phyloP scores from a whole-genome alignment of 148 eudicot species.

The Rhododendron ovatum region DNA sequence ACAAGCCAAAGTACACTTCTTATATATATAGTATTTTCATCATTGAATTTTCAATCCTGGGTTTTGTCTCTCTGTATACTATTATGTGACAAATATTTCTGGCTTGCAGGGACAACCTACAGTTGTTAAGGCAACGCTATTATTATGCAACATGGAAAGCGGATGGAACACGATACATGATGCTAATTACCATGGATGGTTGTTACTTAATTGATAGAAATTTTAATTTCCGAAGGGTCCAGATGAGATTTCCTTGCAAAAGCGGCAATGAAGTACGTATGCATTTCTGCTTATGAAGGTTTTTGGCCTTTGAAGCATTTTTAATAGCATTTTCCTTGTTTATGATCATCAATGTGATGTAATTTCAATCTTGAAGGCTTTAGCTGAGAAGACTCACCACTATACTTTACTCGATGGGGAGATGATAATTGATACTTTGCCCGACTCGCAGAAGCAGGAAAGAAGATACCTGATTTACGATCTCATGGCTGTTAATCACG shows the following conservation, averaged over 20 bases:
- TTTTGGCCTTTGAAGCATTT: background rate
- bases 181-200: slow-evolving; percentile 86
- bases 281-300: background rate
- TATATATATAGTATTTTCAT: background rate
- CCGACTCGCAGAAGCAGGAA: slow-evolving; percentile 75
- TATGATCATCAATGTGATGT: slow-evolving; percentile 14
- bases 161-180: slow-evolving; percentile 98
- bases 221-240: slow-evolving; percentile 93
- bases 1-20: background rate
- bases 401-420: slow-evolving; percentile 96
- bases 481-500: slow-evolving; percentile 77
- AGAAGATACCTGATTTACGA: slow-evolving; percentile 96
- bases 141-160: slow-evolving; percentile 99
- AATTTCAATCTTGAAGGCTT: slow-evolving; percentile 29
- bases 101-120: slow-evolving; percentile 74
- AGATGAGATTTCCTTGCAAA: slow-evolving; percentile 95
- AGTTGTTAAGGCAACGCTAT: slow-evolving; percentile 79
- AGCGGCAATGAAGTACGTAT: slow-evolving; percentile 56
- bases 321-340: background rate
- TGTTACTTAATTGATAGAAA: slow-evolving; percentile 82
- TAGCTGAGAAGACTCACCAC: slow-evolving; percentile 62
- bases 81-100: background rate
- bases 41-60: background rate
- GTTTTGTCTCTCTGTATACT: background rate
- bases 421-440: slow-evolving; percentile 86